Percentiles rank a stretch among this genome's conserved stretches.
phyloP scores from a whole-genome alignment of 345 rosid species.

The Abelmoschus esculentus region DNA sequence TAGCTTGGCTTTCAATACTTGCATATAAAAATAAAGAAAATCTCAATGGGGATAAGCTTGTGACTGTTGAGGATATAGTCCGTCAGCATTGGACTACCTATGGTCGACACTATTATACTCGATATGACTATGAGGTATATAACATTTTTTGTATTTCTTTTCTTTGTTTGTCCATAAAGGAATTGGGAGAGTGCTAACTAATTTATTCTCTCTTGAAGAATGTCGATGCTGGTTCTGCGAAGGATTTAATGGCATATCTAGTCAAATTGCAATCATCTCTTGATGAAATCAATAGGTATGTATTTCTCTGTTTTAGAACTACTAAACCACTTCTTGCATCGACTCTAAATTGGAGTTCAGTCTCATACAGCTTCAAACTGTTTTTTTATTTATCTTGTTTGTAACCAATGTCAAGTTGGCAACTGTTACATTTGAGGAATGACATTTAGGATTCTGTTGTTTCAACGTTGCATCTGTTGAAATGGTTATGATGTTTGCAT shows the following conservation, averaged over 20 bases:
- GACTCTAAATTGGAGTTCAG: background rate
- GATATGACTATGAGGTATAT: conserved; percentile 93
- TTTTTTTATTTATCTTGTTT: background rate
- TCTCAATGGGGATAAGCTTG: conserved; percentile 60
- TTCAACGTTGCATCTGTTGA: background rate
- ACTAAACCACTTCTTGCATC: background rate
- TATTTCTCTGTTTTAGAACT: conserved; percentile 5
- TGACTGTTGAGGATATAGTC: conserved; percentile 89
- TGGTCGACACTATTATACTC: conserved; percentile 96
- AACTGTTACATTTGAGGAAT: background rate
- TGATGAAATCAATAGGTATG: conserved; percentile 70
- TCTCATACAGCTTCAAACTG: background rate
- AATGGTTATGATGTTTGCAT: background rate
- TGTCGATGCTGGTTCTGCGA: conserved; percentile 89
- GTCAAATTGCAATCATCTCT: conserved; percentile 75
- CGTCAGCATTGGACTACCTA: conserved; percentile 80
- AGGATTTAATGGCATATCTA: conserved; percentile 81
- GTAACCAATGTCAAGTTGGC: background rate
- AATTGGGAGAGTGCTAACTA: conserved; percentile 15
- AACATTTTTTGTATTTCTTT: background rate
- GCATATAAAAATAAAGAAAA: conserved; percentile 79
- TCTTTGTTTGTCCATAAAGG: background rate
- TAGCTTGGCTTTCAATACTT: conserved; percentile 94
- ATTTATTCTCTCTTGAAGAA: conserved; percentile 47
- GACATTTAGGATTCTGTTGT: background rate